Evolutionary conservation across 768 basidiomycete species (phyloP).

Genomic region (Pisolithus sp.): DNA sequence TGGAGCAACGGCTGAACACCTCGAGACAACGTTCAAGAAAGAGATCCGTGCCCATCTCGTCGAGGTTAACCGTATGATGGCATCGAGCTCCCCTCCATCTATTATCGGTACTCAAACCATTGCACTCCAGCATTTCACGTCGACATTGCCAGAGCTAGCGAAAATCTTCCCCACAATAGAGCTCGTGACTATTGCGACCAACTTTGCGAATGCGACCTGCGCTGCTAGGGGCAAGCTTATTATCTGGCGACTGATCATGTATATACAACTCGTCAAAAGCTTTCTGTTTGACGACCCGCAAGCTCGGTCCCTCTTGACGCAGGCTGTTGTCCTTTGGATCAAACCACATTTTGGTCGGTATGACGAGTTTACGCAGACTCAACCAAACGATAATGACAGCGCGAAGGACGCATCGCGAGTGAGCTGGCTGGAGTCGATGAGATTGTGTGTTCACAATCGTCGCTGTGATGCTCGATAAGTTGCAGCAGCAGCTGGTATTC

Average conservation of each 20-base stretch:
- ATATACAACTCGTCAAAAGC: slow-evolving; percentile 84
- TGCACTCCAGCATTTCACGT: slow-evolving; percentile 88
- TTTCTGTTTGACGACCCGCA: slow-evolving; percentile 81
- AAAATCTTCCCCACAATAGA: slow-evolving; percentile 78
- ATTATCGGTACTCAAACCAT: slow-evolving; percentile 96
- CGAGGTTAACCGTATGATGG: slow-evolving; percentile 89
- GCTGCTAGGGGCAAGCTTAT: slow-evolving; percentile 79
- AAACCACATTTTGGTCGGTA: slow-evolving; percentile 92
- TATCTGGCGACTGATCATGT: slow-evolving; percentile 91
- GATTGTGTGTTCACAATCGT: slow-evolving; percentile 88
- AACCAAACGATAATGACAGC: slow-evolving; percentile 58
- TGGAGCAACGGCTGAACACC: slow-evolving; percentile 77
- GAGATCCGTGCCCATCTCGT: slow-evolving; percentile 72
- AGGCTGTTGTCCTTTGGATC: slow-evolving; percentile 88
- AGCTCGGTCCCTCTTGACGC: slow-evolving; percentile 73
- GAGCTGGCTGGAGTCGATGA: slow-evolving; percentile 82
- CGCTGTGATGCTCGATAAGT: slow-evolving; percentile 83
- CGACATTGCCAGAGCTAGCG: slow-evolving; percentile 81
- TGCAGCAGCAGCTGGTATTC: slow-evolving; percentile 73
- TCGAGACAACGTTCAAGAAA: slow-evolving; percentile 78
- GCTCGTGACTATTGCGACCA: slow-evolving; percentile 79
- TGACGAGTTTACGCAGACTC: slow-evolving; percentile 69
- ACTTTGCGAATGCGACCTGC: slow-evolving; percentile 79
- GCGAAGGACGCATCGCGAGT: slow-evolving; percentile 71
- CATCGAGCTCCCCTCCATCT: slow-evolving; percentile 64